Base-by-base conservation (phyloP, 768 basidiomycete species). In the Russula vinacea region DNA sequence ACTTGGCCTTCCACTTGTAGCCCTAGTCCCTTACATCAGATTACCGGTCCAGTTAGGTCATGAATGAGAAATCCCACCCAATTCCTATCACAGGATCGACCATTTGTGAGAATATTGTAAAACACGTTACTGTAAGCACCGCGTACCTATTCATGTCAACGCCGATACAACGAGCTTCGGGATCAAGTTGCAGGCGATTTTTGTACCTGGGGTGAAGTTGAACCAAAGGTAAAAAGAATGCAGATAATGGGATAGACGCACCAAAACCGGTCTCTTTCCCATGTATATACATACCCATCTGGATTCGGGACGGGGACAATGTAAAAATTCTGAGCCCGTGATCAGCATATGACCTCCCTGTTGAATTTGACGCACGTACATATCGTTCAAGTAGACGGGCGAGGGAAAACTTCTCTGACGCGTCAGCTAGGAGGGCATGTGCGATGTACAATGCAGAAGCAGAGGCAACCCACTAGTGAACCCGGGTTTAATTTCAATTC, bases 111-210 rank as follows among this genome's bases (percentile, higher is more conserved):
- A 26, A n/a, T 13, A n/a, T 33, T 29, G 6, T 35, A n/a, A n/a
- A n/a, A n/a, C n/a, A n/a, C n/a, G n/a, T n/a, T n/a, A n/a, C n/a
- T n/a, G n/a, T n/a, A 17, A 16, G 33, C 2, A 10, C 3, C 1
- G 47, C 60, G 62, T 70, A 87, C 82, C 89, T 77, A 72, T 92
- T 92, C 81, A 91, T 86, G 71, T 94, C 92, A 33, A 92, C 76
- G 0, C 92, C 89, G 13, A 81, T 67, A 69, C 89, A 90, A 52
- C 80, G 79, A 19, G 77, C 73, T 29, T 76, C 73, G 0, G 81
- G 76, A 16, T 78, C 79, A 32, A 84, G 69, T 11, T 77, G 73
- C 69, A 87, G 84, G 4, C 88, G 83, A 62, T 86, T 90, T 75
- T 90, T 90, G 76, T 88, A 88, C 82, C 82, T 83, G 66, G 17